Evolutionary conservation across 139 green algal genomes (phyloP).

Genomic region (Tetraselmis chui): DNA sequence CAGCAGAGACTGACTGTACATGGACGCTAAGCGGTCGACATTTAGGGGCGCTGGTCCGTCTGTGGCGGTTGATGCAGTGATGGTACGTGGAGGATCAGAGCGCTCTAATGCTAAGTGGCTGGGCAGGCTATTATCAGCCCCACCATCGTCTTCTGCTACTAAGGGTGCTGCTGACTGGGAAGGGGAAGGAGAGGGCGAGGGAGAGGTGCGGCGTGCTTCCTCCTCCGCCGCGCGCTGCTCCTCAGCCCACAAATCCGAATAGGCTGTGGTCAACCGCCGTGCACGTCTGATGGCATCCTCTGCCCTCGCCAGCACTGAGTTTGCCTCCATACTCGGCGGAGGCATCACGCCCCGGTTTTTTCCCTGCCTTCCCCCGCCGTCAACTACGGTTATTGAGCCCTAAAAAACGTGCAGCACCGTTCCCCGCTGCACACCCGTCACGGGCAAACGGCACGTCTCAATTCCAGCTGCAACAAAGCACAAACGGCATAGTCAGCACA

Average conservation of each 20-base stretch:
- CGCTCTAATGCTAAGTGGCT: background rate
- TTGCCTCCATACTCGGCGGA: background rate
- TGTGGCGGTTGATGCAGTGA: no score
- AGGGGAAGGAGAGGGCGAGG: no score
- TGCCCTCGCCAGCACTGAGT: background rate
- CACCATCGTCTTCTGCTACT: background rate
- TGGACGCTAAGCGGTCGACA: background rate
- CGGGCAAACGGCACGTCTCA: no score
- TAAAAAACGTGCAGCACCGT: no score
- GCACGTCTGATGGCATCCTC: background rate
- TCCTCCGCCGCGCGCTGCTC: background rate
- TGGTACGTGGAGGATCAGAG: background rate
- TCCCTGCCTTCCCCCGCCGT: no score
- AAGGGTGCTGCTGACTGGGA: background rate
- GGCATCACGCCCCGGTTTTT: background rate
- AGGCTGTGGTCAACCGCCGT: background rate
- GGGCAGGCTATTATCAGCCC: background rate
- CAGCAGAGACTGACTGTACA: background rate
- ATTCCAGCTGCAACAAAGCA: no score
- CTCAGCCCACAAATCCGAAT: background rate
- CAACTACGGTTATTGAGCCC: no score
- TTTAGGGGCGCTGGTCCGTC: background rate
- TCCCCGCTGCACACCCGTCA: no score
- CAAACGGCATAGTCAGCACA: no score
- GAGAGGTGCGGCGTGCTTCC: no score